phyloP scores from a whole-genome alignment of 2,329 filamentous ascomycete species.

The Hypoxylon sp. region DNA sequence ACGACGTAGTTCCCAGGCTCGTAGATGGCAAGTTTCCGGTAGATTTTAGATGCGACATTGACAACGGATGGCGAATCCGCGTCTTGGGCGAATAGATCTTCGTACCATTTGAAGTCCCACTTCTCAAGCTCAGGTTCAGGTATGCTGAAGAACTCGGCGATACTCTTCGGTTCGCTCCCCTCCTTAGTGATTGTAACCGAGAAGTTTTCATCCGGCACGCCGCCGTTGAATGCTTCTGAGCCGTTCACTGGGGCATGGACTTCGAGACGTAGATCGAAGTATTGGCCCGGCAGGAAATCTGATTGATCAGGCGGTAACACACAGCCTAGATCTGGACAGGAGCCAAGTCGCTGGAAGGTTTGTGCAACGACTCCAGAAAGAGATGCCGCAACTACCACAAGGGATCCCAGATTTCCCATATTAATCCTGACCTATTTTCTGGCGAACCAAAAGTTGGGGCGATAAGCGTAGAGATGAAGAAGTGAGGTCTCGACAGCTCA shows the following conservation, averaged over 20 bases:
- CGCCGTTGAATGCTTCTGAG: slow-evolving; percentile 79
- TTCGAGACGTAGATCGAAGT: slow-evolving; percentile 87
- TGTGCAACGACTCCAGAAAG: slow-evolving; percentile 65
- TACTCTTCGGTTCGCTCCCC: slow-evolving; percentile 66
- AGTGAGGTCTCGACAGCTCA: background rate
- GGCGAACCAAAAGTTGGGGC: slow-evolving; percentile 6
- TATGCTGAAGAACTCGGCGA: slow-evolving; percentile 77
- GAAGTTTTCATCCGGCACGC: slow-evolving; percentile 80
- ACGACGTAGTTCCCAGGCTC: slow-evolving; percentile 86
- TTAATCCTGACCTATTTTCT: slow-evolving; percentile 46
- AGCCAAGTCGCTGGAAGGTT: slow-evolving; percentile 72
- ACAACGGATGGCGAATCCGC: slow-evolving; percentile 78
- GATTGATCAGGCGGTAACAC: slow-evolving; percentile 75
- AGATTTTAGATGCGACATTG: slow-evolving; percentile 84
- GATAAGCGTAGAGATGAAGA: background rate
- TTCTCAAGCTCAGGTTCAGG: slow-evolving; percentile 80
- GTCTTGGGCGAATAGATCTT: slow-evolving; percentile 85
- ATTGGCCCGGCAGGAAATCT: slow-evolving; percentile 87
- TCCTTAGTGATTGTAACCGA: slow-evolving; percentile 80
- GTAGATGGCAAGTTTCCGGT: slow-evolving; percentile 80
- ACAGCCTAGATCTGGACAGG: slow-evolving; percentile 72
- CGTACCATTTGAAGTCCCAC: slow-evolving; percentile 89
- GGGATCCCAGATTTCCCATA: slow-evolving; percentile 57
- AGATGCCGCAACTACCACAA: slow-evolving; percentile 55
- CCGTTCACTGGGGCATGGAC: slow-evolving; percentile 87